Percentiles rank a stretch among this genome's conserved stretches.
These are phyloP conservation scores for Phytophthora tubulina DNA, from an alignment of 352 stramenopile species.

Conservation along the genomic window DNA sequence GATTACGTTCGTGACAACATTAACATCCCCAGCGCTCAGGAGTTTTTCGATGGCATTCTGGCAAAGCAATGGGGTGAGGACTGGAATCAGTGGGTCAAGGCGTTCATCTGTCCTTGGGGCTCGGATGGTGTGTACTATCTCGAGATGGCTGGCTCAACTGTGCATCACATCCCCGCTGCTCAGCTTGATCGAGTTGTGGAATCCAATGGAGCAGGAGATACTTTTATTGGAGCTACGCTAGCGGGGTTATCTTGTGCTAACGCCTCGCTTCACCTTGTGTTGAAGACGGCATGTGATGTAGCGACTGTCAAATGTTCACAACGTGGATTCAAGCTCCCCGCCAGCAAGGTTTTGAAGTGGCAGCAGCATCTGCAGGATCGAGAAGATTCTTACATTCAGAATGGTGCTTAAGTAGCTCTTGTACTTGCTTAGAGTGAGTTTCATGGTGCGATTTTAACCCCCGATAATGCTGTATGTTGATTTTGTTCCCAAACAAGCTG, in stretches of 20 bases:
- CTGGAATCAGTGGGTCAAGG: constrained; percentile 42
- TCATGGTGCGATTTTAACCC: constrained; percentile 9
- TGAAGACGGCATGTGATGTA: constrained; percentile 62
- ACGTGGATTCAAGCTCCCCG: constrained; percentile 56
- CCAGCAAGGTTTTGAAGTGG: constrained; percentile 34
- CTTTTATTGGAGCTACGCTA: constrained; percentile 75
- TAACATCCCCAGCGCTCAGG: constrained; percentile 39
- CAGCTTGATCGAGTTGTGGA: constrained; percentile 57
- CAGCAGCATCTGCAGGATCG: constrained; percentile 15
- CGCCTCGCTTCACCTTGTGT: constrained; percentile 38
- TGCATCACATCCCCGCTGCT: constrained; percentile 50
- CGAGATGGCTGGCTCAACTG: constrained; percentile 27
- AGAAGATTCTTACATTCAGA: not conserved
- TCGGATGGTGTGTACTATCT: constrained; percentile 68
- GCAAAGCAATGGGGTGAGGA: constrained; percentile 33
- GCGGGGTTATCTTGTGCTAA: constrained; percentile 48
- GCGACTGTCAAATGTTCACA: constrained; percentile 71
- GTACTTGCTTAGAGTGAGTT: not conserved
- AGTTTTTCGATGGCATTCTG: constrained; percentile 53
- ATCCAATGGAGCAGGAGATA: constrained; percentile 78
- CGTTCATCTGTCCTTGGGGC: constrained; percentile 79
- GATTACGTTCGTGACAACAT: constrained; percentile 78
- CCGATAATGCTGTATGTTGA: constrained; percentile 3
- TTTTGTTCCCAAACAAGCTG: constrained; percentile 7
- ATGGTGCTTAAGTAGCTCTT: constrained; percentile 16